A percentile compares a stretch with the other conserved stretches of the same genome.
phyloP scores from a whole-genome alignment of 2,329 filamentous ascomycete genomes.

The Exophiala oligosperma region DNA sequence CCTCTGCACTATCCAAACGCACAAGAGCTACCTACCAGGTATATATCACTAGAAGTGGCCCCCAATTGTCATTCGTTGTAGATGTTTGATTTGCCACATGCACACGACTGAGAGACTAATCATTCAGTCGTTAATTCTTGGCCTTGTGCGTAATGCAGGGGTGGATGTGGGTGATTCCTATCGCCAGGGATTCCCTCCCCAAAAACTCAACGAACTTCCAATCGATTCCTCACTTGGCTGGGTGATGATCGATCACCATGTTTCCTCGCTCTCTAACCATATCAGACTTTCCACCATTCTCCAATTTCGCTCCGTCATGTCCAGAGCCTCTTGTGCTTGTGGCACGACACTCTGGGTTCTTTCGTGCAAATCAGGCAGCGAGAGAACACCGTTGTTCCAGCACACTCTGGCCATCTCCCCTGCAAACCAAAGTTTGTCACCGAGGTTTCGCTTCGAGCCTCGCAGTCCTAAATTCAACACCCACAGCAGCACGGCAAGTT shows the following conservation, averaged over 20 bases:
- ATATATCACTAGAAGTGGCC: too few species aligned
- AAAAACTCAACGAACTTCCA: too few species aligned
- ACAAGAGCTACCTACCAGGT: too few species aligned
- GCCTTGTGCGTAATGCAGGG: too few species aligned
- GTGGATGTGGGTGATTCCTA: too few species aligned
- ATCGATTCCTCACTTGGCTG: too few species aligned
- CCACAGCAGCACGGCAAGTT: slow-evolving; percentile 13
- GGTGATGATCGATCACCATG: not conserved
- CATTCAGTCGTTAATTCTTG: too few species aligned
- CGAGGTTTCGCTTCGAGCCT: not conserved
- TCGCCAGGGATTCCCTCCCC: too few species aligned
- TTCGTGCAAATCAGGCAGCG: not conserved
- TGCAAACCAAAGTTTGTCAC: slow-evolving; percentile 9
- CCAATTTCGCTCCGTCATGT: slow-evolving; percentile 6
- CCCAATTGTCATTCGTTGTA: too few species aligned
- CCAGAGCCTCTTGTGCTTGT: slow-evolving; percentile 4
- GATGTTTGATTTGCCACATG: too few species aligned
- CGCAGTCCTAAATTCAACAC: slow-evolving; percentile 17
- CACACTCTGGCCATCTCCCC: slow-evolving; percentile 9
- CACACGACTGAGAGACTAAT: too few species aligned
- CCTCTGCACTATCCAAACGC: too few species aligned
- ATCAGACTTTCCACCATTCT: slow-evolving; percentile 7
- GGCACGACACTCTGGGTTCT: slow-evolving; percentile 14
- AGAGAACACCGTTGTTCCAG: slow-evolving; percentile 16
- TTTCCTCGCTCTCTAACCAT: slow-evolving; percentile 4